Base-by-base conservation (phyloP, 2,329 filamentous ascomycete genomes). In the Penicillium sumatraense region DNA sequence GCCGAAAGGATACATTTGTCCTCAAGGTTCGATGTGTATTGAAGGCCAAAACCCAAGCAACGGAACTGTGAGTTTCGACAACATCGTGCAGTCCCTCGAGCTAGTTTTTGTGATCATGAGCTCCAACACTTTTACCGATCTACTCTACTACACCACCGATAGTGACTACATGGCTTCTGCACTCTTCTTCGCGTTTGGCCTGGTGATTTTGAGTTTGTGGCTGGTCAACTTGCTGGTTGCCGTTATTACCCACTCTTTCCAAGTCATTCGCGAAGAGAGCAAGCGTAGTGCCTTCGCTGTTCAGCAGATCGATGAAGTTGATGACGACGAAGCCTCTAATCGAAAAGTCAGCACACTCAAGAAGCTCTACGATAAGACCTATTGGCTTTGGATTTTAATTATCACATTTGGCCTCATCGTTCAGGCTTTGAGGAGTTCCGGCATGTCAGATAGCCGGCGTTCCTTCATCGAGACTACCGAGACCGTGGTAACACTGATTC, bases 51-150 rank as follows among this genome's bases (percentile, higher is more conserved):
- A 90, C 67, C 95, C 95, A 0, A 91, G 85, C 72, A 91, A 90
- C 65, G 86, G 86, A 49, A 99, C 95, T 0, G 84, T 97, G 66
- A 96, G 89, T 72, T 99, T 98, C 69, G 95, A 99, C 78, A 93
- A 98, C 70, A 96, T 99, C 36, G 77, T 91, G 26, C 88, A 98
- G 61, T 97, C 93, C 0, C 78, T 98, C 49, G 92, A 99, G 75
- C 80, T 98, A 54, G 93, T 99, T 2, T 99, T 99, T 69, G 91
- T 99, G 49, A 89, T 99, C 69, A 99, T 99, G 91, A 96, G 91
- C 67, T 93, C 92, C 46, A 99, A 99, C 72, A 99, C 95, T 0
- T 99, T 96, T 74, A 89, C 91, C 1, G 91, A 98, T 73, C 78
- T 98, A 50, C 91, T 99, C 81, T 99, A 99, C 74, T 90, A 91